Evolutionary conservation across 106 monocot genomes (phyloP).

Genomic region (Platanthera zijinensis): DNA sequence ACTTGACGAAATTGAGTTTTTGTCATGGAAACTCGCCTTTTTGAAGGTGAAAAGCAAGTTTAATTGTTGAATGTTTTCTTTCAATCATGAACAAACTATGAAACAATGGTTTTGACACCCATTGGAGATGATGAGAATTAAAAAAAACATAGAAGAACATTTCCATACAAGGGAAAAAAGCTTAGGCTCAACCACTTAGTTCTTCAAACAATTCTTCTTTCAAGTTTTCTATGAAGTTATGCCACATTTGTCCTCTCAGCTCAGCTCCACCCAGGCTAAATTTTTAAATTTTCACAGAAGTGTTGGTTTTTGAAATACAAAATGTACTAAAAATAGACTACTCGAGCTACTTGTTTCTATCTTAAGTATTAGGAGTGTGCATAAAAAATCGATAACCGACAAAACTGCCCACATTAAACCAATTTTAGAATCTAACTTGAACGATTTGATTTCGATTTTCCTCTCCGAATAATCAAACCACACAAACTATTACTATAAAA

Average conservation of each 20-base stretch:
- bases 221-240: constrained; percentile 76
- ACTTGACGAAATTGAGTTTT: too few relatives aligned
- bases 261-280: constrained; percentile 77
- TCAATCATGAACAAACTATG: not conserved
- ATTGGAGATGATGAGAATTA: not conserved
- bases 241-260: constrained; percentile 54
- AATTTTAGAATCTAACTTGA: too few relatives aligned
- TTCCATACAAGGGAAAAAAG: not conserved
- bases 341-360: too few relatives aligned
- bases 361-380: too few relatives aligned
- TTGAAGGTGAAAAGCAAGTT: not conserved
- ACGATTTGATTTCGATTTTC: too few relatives aligned
- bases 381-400: too few relatives aligned
- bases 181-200: constrained; percentile 61
- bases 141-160: not conserved
- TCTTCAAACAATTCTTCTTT: constrained; percentile 75
- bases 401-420: too few relatives aligned
- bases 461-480: too few relatives aligned
- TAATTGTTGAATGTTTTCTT: not conserved
- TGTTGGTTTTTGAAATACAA: too few relatives aligned
- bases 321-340: too few relatives aligned
- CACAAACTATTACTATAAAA: too few relatives aligned
- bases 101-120: not conserved
- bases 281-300: not conserved
- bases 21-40: too few relatives aligned